phyloP scores from a whole-genome alignment of 2,329 filamentous ascomycete species.

The Corynespora cassiicola region DNA sequence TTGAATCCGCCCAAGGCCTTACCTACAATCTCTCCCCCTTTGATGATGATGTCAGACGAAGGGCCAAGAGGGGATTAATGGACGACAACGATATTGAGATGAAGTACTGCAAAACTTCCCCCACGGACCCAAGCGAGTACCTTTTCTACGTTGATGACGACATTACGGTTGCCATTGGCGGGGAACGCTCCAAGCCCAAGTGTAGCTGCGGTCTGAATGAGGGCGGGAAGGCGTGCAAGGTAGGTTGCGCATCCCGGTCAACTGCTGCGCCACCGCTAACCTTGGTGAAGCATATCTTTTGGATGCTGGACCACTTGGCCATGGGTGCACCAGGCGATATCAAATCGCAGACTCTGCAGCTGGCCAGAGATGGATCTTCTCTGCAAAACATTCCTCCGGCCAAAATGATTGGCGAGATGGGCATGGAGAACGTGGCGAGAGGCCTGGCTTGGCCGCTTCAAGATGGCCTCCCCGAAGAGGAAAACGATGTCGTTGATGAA shows the following conservation, averaged over 20 bases:
- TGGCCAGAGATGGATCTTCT: conserved; percentile 41
- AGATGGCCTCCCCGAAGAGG: conserved; percentile 28
- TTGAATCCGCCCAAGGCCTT: conserved; percentile 41
- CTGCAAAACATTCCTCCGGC: conserved; percentile 37
- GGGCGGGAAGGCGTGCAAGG: conserved; percentile 41
- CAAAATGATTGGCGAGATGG: conserved; percentile 32
- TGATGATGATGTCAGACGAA: conserved; percentile 35
- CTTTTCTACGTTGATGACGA: conserved; percentile 44
- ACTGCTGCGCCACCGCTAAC: background rate
- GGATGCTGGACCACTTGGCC: conserved; percentile 43
- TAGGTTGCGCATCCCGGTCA: conserved; percentile 25
- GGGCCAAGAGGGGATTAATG: conserved; percentile 36
- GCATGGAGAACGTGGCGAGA: conserved; percentile 32
- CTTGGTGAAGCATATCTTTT: conserved; percentile 43
- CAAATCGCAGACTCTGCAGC: conserved; percentile 31
- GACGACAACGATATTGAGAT: conserved; percentile 42
- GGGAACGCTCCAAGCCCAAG: conserved; percentile 27
- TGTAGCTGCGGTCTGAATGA: conserved; percentile 45
- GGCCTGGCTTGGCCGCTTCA: conserved; percentile 38
- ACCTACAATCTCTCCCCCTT: conserved; percentile 42
- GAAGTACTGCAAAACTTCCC: conserved; percentile 40
- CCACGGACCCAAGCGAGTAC: conserved; percentile 33
- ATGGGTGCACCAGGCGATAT: conserved; percentile 27
- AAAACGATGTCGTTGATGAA: conserved; percentile 38
- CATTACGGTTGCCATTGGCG: conserved; percentile 41